phyloP scores from a whole-genome alignment of 345 rosid genomes.

The Hirschfeldia incana region DNA sequence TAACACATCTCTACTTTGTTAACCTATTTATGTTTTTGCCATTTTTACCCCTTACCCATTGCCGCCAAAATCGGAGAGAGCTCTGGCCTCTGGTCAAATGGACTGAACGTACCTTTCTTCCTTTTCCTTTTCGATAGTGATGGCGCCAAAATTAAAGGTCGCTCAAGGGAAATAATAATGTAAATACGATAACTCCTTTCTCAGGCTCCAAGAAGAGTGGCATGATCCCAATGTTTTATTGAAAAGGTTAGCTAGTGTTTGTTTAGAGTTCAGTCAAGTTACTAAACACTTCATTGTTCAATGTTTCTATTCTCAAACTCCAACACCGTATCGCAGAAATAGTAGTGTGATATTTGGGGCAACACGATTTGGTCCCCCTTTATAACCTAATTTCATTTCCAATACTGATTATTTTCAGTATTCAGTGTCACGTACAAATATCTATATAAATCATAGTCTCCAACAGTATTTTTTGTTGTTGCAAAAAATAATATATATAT shows the following conservation, averaged over 20 bases:
- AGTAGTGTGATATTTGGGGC: slow-evolving; percentile 24
- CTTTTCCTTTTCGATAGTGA: slow-evolving; percentile 28
- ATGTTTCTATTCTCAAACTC: slow-evolving; percentile 35
- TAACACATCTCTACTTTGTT: slow-evolving; percentile 36
- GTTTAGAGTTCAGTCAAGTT: slow-evolving; percentile 28
- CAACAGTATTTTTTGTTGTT: background rate
- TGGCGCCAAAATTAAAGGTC: slow-evolving; percentile 29
- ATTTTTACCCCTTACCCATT: slow-evolving; percentile 19
- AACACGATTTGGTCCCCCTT: slow-evolving; percentile 39
- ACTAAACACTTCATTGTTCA: slow-evolving; percentile 36
- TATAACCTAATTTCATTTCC: slow-evolving; percentile 23
- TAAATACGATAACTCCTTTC: background rate
- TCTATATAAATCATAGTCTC: background rate
- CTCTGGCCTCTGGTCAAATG: slow-evolving; percentile 34
- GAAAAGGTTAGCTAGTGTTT: slow-evolving; percentile 10
- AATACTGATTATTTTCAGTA: slow-evolving; percentile 28
- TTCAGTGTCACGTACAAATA: slow-evolving; percentile 8
- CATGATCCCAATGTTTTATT: slow-evolving; percentile 36
- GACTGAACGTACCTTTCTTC: slow-evolving; percentile 29
- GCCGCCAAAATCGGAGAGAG: slow-evolving; percentile 29
- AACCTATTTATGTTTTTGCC: slow-evolving; percentile 16
- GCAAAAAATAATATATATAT: background rate
- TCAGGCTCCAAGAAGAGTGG: slow-evolving; percentile 24
- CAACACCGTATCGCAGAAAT: slow-evolving; percentile 16
- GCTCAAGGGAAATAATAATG: background rate